A percentile compares a stretch with the other conserved stretches of the same genome.
phyloP scores from a whole-genome alignment of 805 yeast species.

The Ogataea methylovora region DNA sequence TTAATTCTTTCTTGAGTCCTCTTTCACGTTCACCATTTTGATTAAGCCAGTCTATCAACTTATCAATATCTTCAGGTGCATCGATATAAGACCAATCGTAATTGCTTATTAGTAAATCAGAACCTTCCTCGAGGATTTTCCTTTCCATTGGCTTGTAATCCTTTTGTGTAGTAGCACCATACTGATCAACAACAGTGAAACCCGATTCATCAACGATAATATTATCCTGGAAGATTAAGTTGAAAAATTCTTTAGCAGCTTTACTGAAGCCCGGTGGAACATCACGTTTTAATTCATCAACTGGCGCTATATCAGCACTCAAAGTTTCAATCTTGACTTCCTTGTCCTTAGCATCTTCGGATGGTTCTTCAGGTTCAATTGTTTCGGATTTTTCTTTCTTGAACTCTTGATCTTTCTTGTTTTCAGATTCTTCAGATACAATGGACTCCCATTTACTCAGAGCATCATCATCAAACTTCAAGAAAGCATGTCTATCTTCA shows the following conservation, averaged over 20 bases:
- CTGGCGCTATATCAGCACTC: background rate
- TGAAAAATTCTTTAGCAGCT: constrained; percentile 24
- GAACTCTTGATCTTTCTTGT: background rate
- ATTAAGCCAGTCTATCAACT: constrained; percentile 58
- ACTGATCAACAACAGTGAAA: constrained; percentile 25
- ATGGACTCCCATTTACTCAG: constrained; percentile 20
- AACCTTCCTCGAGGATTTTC: constrained; percentile 61
- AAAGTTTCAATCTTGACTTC: background rate
- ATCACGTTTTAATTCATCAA: constrained; percentile 1
- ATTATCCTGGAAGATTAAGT: constrained; percentile 22
- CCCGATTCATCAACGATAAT: constrained; percentile 15
- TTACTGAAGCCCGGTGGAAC: constrained; percentile 7
- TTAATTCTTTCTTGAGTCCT: constrained; percentile 53
- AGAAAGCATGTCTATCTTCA: constrained; percentile 28
- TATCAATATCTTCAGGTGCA: constrained; percentile 45
- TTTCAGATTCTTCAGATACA: constrained; percentile 2
- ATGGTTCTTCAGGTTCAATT: constrained; percentile 2
- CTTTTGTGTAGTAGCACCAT: constrained; percentile 26
- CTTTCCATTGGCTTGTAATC: constrained; percentile 37
- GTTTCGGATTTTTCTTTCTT: background rate
- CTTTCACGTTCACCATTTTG: constrained; percentile 72
- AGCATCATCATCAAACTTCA: constrained; percentile 31
- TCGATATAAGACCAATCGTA: constrained; percentile 71
- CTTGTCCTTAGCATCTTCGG: constrained; percentile 1
- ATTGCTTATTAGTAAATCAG: constrained; percentile 44